phyloP scores from a whole-genome alignment of 2,329 filamentous ascomycete species.

The Cladobotryum mycophilum region DNA sequence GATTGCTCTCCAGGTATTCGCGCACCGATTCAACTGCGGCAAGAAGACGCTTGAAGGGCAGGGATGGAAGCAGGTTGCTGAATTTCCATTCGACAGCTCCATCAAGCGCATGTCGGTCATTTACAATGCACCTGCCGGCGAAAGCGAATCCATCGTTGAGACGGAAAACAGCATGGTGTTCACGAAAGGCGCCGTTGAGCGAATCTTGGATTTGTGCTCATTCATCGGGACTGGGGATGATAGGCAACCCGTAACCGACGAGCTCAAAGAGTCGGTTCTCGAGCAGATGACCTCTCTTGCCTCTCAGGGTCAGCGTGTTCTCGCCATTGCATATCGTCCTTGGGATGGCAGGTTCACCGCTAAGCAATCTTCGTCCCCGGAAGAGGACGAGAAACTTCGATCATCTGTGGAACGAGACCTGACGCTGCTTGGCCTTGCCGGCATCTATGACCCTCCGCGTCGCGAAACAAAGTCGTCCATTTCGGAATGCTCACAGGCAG shows the following conservation, averaged over 20 bases:
- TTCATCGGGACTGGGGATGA: constrained; percentile 38
- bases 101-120: constrained; percentile 78
- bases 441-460: constrained; percentile 81
- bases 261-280: constrained; percentile 44
- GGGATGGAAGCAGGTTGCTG: constrained; percentile 59
- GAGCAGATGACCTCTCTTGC: constrained; percentile 54
- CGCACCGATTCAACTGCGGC: constrained; percentile 58
- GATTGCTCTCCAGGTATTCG: constrained; percentile 69
- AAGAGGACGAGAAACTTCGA: constrained; percentile 45
- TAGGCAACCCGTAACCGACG: constrained; percentile 42
- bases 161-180: constrained; percentile 47
- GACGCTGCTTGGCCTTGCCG: constrained; percentile 72
- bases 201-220: constrained; percentile 51
- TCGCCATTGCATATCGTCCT: constrained; percentile 62
- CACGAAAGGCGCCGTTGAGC: constrained; percentile 58
- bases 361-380: constrained; percentile 25
- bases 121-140: constrained; percentile 46
- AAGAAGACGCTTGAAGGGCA: constrained; percentile 45
- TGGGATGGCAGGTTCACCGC: constrained; percentile 43
- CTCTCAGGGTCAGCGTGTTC: constrained; percentile 63
- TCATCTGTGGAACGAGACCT: constrained; percentile 60
- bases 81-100: constrained; percentile 73
- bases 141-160: constrained; percentile 33
- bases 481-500: constrained; percentile 61
- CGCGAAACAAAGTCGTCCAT: constrained; percentile 71